These are phyloP conservation scores for Phytophthora cajani DNA, from an alignment of 352 stramenopile species.

Conservation along the genomic window DNA sequence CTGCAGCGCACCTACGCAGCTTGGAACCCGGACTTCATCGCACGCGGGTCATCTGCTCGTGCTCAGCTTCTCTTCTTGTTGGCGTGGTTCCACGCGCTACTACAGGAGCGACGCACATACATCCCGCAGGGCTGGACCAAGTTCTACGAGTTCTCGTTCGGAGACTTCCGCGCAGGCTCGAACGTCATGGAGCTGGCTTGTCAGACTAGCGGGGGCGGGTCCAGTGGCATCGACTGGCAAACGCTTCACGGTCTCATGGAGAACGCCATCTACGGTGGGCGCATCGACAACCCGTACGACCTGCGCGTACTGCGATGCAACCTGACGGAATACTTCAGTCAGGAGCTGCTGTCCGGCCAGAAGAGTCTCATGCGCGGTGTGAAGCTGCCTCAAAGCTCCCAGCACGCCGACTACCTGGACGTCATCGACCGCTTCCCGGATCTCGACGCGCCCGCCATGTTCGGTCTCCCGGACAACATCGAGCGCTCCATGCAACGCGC, in stretches of 20 bases:
- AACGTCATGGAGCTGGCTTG: slow-evolving; percentile 90
- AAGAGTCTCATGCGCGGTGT: slow-evolving; percentile 66
- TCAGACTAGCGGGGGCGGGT: slow-evolving; percentile 37
- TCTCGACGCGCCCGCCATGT: slow-evolving; percentile 81
- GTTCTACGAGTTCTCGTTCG: slow-evolving; percentile 96
- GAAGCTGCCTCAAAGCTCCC: slow-evolving; percentile 73
- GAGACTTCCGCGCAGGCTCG: slow-evolving; percentile 92
- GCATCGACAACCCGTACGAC: slow-evolving; percentile 95
- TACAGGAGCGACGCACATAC: slow-evolving; percentile 91
- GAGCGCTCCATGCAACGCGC: slow-evolving; percentile 94
- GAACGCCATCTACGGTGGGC: slow-evolving; percentile 95
- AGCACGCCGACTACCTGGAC: slow-evolving; percentile 71
- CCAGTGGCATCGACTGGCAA: slow-evolving; percentile 82
- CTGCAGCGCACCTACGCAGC: slow-evolving; percentile 92
- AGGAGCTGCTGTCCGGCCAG: slow-evolving; percentile 75
- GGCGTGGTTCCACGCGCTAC: slow-evolving; percentile 90
- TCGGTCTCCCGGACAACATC: slow-evolving; percentile 95
- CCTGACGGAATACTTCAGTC: slow-evolving; percentile 87
- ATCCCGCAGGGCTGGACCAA: slow-evolving; percentile 97
- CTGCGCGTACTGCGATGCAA: slow-evolving; percentile 91
- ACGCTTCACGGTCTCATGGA: slow-evolving; percentile 95
- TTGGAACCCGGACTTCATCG: slow-evolving; percentile 87
- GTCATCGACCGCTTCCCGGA: slow-evolving; percentile 82
- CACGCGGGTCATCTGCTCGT: slow-evolving; percentile 40
- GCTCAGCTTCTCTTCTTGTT: slow-evolving; percentile 90